phyloP scores from a whole-genome alignment of 345 rosid genomes.

The Microcos paniculata region DNA sequence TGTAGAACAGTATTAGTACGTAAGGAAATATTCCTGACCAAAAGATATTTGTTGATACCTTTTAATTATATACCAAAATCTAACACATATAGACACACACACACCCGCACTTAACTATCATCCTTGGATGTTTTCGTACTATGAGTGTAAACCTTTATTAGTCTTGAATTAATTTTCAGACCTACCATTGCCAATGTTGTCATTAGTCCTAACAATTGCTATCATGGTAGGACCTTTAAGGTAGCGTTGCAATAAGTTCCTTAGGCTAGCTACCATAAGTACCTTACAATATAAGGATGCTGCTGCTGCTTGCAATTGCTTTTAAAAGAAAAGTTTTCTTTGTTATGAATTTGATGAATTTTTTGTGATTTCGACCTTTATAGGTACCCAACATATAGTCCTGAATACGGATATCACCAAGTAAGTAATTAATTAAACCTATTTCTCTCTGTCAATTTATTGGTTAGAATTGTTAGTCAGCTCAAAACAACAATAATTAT shows the following conservation, averaged over 20 bases:
- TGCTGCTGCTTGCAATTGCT: neutral
- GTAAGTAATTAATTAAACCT: constrained; percentile 32
- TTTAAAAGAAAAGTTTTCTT: neutral
- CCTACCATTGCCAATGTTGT: constrained; percentile 19
- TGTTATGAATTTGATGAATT: neutral
- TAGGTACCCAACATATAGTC: constrained; percentile 68
- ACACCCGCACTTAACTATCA: neutral
- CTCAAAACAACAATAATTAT: neutral
- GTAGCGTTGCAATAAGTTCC: constrained; percentile 9
- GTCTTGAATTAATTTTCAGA: neutral
- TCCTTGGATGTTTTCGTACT: neutral
- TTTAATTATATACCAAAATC: neutral
- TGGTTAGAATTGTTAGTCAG: neutral
- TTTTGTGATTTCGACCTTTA: constrained; percentile 8
- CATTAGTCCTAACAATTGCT: constrained; percentile 14
- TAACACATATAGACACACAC: neutral
- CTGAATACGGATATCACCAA: constrained; percentile 81
- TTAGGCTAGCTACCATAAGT: neutral
- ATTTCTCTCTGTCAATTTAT: constrained; percentile 6
- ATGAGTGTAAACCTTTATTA: neutral
- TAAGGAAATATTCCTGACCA: neutral
- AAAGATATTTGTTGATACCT: neutral
- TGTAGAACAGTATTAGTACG: neutral
- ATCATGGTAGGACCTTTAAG: constrained; percentile 27
- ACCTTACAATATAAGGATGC: constrained; percentile 11